Conservation (phyloP, 257 asterid species). For the Nicotiana knightiana region DNA sequence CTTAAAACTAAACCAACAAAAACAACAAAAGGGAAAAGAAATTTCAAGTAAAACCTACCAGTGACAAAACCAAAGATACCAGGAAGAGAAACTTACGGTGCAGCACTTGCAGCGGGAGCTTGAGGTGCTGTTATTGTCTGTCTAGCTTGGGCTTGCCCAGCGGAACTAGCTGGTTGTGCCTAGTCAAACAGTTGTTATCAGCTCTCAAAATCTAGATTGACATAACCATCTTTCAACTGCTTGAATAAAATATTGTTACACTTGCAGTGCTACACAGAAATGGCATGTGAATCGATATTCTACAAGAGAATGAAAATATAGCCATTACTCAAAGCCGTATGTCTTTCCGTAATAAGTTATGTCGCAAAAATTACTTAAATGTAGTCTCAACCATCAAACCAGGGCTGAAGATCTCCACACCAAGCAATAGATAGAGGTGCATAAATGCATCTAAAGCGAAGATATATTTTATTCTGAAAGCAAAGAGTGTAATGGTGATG, state of each 20-base stretch:
- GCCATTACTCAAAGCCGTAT: background rate
- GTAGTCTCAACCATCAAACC: background rate
- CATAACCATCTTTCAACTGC: background rate
- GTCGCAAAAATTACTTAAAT: background rate
- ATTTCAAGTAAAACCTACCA: background rate
- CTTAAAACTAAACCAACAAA: background rate
- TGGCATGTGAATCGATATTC: background rate
- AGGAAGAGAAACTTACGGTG: constrained; percentile 43
- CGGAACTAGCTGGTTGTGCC: constrained; percentile 49
- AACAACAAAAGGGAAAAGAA: background rate
- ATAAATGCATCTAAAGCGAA: background rate
- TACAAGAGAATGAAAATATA: background rate
- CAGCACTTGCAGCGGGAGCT: constrained; percentile 40
- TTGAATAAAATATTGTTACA: background rate
- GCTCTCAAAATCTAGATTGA: background rate
- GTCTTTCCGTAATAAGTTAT: background rate
- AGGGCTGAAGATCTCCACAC: background rate
- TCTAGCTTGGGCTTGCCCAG: constrained; percentile 50
- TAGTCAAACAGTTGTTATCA: constrained; percentile 13
- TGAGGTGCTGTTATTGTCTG: constrained; percentile 58
- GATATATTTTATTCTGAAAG: background rate
- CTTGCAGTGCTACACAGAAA: background rate
- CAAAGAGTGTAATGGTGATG: background rate
- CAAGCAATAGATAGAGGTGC: background rate
- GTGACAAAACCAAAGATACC: constrained; percentile 13